A percentile compares a stretch with the other conserved stretches of the same genome.
phyloP scores from a whole-genome alignment of 352 stramenopile genomes.

The Stramenopiles sp. region DNA sequence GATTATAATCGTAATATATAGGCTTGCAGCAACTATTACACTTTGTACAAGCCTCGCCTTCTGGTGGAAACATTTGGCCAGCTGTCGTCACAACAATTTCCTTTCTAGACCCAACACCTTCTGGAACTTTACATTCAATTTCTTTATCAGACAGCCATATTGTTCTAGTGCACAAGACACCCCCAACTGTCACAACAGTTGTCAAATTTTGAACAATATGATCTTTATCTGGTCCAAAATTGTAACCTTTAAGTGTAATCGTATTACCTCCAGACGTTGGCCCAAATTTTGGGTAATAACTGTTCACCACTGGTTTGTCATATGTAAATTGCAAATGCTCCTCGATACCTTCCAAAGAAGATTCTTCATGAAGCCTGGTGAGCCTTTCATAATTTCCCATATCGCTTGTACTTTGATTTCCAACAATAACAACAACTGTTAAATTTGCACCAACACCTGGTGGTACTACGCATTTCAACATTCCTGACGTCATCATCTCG shows the following conservation, averaged over 20 bases:
- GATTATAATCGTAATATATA: conserved; percentile 1
- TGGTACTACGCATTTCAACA: neutral
- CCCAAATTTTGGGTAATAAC: neutral
- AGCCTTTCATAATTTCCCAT: neutral
- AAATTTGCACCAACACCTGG: neutral
- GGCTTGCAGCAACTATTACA: neutral
- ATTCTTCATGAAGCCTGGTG: neutral
- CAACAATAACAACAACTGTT: neutral
- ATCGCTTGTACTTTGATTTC: neutral
- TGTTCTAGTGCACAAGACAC: neutral
- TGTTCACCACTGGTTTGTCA: neutral
- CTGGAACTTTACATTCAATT: neutral
- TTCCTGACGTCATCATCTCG: neutral
- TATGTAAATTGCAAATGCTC: neutral
- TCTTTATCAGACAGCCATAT: neutral
- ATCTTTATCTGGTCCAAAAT: neutral
- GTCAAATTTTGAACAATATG: neutral
- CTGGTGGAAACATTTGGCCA: neutral
- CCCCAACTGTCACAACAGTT: neutral
- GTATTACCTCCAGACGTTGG: neutral
- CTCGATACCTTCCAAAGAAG: neutral
- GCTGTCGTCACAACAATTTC: neutral
- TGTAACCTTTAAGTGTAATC: neutral
- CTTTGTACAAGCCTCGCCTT: neutral
- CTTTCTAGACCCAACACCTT: neutral